Evolutionary conservation across 306 rosid genomes (phyloP).

Genomic region (Sechiopsis laciniata): DNA sequence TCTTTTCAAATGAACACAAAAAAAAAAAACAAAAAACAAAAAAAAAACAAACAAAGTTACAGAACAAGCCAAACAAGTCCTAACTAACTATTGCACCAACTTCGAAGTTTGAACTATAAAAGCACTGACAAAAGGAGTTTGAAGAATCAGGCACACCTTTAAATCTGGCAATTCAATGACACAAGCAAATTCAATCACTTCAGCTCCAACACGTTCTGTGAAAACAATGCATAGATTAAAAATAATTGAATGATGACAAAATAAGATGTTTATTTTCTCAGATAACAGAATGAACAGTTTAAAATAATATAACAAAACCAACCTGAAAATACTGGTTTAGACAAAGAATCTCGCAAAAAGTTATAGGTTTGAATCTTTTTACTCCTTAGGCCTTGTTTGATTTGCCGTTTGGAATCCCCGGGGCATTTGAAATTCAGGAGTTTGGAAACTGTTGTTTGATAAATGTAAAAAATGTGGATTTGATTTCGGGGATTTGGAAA

Average conservation of each 20-base stretch:
- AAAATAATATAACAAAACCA: background rate
- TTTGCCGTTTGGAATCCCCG: too few relatives aligned
- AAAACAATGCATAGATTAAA: background rate
- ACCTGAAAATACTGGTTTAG: background rate
- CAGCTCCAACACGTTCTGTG: slow-evolving; percentile 90
- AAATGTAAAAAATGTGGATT: too few relatives aligned
- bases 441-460: too few relatives aligned
- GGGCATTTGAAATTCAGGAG: too few relatives aligned
- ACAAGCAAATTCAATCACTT: slow-evolving; percentile 87
- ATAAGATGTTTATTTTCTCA: too few relatives aligned
- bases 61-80: slow-evolving; percentile 2
- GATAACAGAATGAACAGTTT: background rate
- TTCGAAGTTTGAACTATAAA: background rate
- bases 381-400: too few relatives aligned
- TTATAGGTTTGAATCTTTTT: background rate
- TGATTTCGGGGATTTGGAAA: too few relatives aligned
- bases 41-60: too few relatives aligned
- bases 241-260: too few relatives aligned
- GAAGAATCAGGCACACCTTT: slow-evolving; percentile 39
- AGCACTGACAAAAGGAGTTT: slow-evolving; percentile 2
- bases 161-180: slow-evolving; percentile 83
- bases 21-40: background rate
- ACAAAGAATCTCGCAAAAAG: background rate
- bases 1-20: background rate
- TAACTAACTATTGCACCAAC: slow-evolving; percentile 6